Base-by-base conservation (phyloP, 768 basidiomycete species). In the Xerocomellus chrysenteron region DNA sequence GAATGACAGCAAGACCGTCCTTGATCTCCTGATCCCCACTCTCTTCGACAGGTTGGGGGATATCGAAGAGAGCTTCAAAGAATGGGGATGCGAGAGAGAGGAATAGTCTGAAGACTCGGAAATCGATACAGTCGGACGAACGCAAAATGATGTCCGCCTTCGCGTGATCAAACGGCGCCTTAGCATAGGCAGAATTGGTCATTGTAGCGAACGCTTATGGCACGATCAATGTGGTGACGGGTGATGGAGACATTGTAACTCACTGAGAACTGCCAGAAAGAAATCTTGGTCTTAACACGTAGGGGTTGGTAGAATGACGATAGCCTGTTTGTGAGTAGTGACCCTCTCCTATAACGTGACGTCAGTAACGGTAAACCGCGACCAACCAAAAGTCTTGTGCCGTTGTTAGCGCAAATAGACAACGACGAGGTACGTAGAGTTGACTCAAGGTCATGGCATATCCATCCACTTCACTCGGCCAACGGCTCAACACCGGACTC, bases 61-160 rank as follows among this genome's bases (percentile, higher is more conserved):
- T 54, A 17, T 56, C 50, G 47, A 76, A 72, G 60, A 77, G 69
- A 14, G 63, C 55, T 33, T 65, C 56, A 43, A 75, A 78, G 47
- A 74, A 62, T 0, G 71, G 52, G 32, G 55, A 55, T 14, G 53
- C 52, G 59, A 69, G 62, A 14, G 65, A 61, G 17, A 75, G 68
- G 37, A 75, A 67, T 19, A 64, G 54, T 13, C 21, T 55, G 41
- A 55, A 55, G 14, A 74, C 58, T 10, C 58, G 66, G 32, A 75
- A 61, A 47, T 75, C 65, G 19, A 73, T 47, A 2, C 59, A 57
- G 59, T 70, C 71, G 3, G 57, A 63, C 6, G 69, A 65, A 8
- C 62, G 70, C 24, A 71, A 28, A 36, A 68, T 60, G 49, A 71
- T n/a, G n/a, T 70, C 61, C 6, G 53, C 56, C 39, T 66, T 52